Evolutionary conservation across 1,139 yeast species (phyloP).

Genomic region (Pichia sp.): DNA sequence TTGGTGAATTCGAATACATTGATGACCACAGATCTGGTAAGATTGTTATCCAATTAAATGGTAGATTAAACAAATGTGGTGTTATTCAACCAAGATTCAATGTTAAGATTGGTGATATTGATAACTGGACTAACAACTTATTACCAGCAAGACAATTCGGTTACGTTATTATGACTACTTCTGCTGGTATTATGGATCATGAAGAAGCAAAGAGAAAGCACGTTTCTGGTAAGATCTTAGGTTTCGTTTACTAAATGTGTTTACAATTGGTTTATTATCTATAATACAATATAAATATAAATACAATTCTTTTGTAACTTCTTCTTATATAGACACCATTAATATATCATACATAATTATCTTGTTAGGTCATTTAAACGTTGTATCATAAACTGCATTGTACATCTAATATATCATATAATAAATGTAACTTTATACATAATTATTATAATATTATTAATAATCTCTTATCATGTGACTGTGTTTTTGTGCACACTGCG

Average conservation of each 20-base stretch:
- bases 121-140: slow-evolving; percentile 96
- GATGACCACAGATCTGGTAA: slow-evolving; percentile 99
- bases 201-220: slow-evolving; percentile 99
- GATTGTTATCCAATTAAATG: slow-evolving; percentile 93
- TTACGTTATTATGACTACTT: slow-evolving; percentile 93
- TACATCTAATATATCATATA: too few species aligned
- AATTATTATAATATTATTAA: too few species aligned
- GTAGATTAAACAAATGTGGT: slow-evolving; percentile 98
- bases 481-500: slow-evolving; percentile 1
- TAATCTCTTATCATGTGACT: background rate
- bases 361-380: too few species aligned
- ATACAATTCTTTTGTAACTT: too few species aligned
- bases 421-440: too few species aligned
- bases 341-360: too few species aligned
- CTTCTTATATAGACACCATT: too few species aligned
- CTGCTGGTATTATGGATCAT: slow-evolving; percentile 99
- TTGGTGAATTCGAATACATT: slow-evolving; percentile 97
- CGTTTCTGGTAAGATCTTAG: slow-evolving; percentile 96
- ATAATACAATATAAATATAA: too few species aligned
- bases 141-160: slow-evolving; percentile 99
- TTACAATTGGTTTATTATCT: too few species aligned
- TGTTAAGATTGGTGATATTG: slow-evolving; percentile 87
- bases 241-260: slow-evolving; percentile 73
- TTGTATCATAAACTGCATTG: too few species aligned
- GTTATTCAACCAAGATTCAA: slow-evolving; percentile 98